These are phyloP conservation scores for Pseudogymnoascus pannorum DNA, from an alignment of 2,329 filamentous ascomycete genomes.

Conservation along the genomic window DNA sequence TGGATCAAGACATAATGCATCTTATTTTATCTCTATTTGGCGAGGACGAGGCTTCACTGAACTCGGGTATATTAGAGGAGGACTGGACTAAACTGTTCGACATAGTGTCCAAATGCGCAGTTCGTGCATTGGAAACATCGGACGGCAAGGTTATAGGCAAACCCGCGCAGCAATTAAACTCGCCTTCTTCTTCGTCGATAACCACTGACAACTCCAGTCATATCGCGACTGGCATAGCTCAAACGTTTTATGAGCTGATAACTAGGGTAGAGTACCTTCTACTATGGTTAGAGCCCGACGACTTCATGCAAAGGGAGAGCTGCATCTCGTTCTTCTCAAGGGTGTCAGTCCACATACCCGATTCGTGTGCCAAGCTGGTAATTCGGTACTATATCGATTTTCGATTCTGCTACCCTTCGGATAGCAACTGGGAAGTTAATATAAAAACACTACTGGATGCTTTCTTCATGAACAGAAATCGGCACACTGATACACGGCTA, in stretches of 20 bases:
- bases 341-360: conserved; percentile 54
- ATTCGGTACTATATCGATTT: conserved; percentile 63
- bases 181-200: neutral
- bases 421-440: conserved; percentile 60
- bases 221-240: conserved; percentile 20
- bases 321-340: conserved; percentile 60
- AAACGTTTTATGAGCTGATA: conserved; percentile 26
- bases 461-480: conserved; percentile 55
- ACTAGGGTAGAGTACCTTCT: conserved; percentile 26
- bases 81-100: conserved; percentile 58
- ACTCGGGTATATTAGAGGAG: conserved; percentile 52
- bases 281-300: conserved; percentile 35
- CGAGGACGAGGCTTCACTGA: conserved; percentile 44
- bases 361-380: conserved; percentile 56
- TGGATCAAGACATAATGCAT: conserved; percentile 27
- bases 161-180: conserved; percentile 14
- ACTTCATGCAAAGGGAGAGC: conserved; percentile 57
- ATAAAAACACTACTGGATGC: conserved; percentile 51
- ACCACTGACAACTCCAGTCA: conserved; percentile 20
- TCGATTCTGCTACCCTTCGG: conserved; percentile 64
- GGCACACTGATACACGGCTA: conserved; percentile 55
- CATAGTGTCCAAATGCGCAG: conserved; percentile 48
- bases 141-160: conserved; percentile 22
- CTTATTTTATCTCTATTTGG: conserved; percentile 48
- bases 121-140: conserved; percentile 22